Conservation (phyloP, 306 rosid genomes). For the Cucurbita maxima region DNA sequence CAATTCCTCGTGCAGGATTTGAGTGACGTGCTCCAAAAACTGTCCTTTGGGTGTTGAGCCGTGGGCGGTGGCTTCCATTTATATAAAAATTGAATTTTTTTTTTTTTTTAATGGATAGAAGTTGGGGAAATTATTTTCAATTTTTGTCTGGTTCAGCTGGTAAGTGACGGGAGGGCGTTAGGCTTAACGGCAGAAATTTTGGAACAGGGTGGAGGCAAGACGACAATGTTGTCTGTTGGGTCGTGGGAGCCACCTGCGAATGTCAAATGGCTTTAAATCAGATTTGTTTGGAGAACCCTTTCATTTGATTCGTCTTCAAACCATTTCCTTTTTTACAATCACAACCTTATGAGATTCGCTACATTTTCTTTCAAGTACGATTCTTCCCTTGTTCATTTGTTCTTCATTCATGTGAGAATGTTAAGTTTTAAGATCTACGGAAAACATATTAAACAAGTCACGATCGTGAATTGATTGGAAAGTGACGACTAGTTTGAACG, state of each 20-base stretch:
- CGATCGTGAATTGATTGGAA: neutral
- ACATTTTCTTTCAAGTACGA: too few relatives aligned
- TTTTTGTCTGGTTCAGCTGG: neutral
- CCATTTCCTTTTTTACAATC: too few relatives aligned
- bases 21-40: neutral
- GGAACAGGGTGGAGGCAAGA: slow-evolving; percentile 4
- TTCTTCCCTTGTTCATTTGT: too few relatives aligned
- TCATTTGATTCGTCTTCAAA: too few relatives aligned
- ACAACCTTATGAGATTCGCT: too few relatives aligned
- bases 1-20: neutral
- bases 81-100: neutral
- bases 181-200: neutral
- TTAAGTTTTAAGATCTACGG: too few relatives aligned
- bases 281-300: neutral
- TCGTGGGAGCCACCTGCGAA: neutral
- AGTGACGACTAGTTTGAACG: neutral
- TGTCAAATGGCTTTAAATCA: neutral
- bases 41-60: neutral
- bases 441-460: neutral
- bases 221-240: slow-evolving; percentile 2
- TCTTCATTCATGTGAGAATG: neutral
- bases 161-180: neutral
- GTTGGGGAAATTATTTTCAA: neutral
- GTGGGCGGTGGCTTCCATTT: neutral
- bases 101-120: neutral